phyloP scores from a whole-genome alignment of 2,329 filamentous ascomycete species.

The Paradendryphiella salina region DNA sequence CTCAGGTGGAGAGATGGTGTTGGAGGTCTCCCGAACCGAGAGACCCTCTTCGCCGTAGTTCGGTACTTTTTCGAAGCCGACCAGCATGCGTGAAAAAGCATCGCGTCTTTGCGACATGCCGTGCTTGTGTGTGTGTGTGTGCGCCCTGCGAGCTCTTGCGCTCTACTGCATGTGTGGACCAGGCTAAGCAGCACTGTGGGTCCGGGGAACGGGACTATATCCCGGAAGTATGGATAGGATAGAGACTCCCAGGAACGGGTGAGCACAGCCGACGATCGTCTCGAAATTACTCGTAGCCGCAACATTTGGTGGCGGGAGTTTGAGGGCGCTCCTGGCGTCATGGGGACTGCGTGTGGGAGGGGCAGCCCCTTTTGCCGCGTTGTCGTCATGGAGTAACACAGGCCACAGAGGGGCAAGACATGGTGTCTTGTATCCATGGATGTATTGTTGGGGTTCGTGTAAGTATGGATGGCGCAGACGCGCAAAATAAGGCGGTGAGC shows the following conservation, averaged over 20 bases:
- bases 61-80: constrained; percentile 2
- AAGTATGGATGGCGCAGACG: constrained; percentile 22
- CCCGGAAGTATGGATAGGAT: constrained; percentile 38
- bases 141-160: constrained; percentile 13
- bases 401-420: constrained; percentile 18
- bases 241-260: constrained; percentile 41
- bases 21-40: constrained; percentile 6
- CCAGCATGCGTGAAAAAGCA: constrained; percentile 3
- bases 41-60: constrained; percentile 1
- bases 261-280: constrained; percentile 36
- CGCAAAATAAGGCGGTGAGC: constrained; percentile 33
- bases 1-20: constrained; percentile 3
- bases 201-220: constrained; percentile 44
- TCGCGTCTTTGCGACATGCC: background rate
- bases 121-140: constrained; percentile 5
- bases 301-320: constrained; percentile 24
- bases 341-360: constrained; percentile 15
- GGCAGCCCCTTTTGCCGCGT: constrained; percentile 30
- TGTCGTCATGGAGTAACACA: constrained; percentile 33
- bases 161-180: constrained; percentile 27
- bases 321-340: constrained; percentile 28
- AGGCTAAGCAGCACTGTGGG: constrained; percentile 31
- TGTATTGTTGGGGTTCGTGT: constrained; percentile 20
- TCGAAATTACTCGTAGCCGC: constrained; percentile 36
- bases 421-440: constrained; percentile 3